Evolutionary conservation across 768 basidiomycete species (phyloP), one percentile per base, ranked within the genome.

Genomic region (Tricholomella constricta): DNA sequence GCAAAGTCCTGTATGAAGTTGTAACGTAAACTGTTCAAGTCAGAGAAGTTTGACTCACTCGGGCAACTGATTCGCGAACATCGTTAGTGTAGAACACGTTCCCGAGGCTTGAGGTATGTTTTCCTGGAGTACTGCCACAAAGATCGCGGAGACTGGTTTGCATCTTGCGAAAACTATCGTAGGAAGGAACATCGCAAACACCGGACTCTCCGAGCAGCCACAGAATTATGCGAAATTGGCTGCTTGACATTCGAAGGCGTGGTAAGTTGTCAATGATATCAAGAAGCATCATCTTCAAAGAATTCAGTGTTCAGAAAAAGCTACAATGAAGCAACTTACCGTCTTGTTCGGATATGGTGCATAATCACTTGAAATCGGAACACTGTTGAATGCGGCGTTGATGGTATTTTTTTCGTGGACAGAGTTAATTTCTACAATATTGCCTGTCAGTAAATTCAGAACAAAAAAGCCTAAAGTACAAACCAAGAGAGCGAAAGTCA

Each of bases 1-100:
- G 61, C 31, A 26, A 45, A 51, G 17, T 59, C 49, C 50, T 51
- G n/a, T 12, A 37, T 12, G 5, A 36, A 25, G 2, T n/a, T 43
- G 40, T 32, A 6, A 23, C 4, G 20, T 17, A 31, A 26, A 19
- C n/a, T n/a, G n/a, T n/a, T n/a, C 6, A n/a, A 7, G 37, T n/a
- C 2, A 41, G 2, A 51, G 17, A 23, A 31, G 23, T 19, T 19
- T 42, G 6, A 29, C 12, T 5, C 11, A 32, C 38, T 5, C 25
- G 22, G n/a, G 19, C 19, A 42, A 41, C 17, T 3, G 20, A 42
- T 38, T 43, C 27, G 32, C 34, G 12, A 19, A 38, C 38, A 36
- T 48, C 31, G 6, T 20, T 48, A 6, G 36, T 12, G n/a, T 36
- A 48, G 17, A 48, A 48, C 3, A 14, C 8, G n/a, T 48, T 48